Evolutionary conservation across 2,329 filamentous ascomycete genomes (phyloP).

Genomic region (Phaeosphaeriaceae sp.): DNA sequence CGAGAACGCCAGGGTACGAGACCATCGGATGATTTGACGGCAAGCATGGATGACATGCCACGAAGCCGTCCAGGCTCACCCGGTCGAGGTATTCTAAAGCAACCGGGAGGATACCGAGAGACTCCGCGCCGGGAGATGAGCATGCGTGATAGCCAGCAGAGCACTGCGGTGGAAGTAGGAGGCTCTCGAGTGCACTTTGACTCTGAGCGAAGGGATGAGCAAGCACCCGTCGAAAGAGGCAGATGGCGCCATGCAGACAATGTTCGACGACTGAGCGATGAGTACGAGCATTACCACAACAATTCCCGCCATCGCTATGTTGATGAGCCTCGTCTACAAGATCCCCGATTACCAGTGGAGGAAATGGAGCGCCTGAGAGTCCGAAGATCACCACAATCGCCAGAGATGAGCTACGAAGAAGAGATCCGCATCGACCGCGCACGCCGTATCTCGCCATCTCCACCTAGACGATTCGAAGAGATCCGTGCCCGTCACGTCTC

Average conservation of each 20-base stretch:
- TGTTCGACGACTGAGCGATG: slow-evolving; percentile 4
- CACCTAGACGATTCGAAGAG: slow-evolving; percentile 13
- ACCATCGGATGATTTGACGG: slow-evolving; percentile 25
- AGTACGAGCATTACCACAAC: slow-evolving; percentile 18
- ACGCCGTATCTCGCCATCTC: slow-evolving; percentile 22
- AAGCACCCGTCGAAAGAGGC: slow-evolving; percentile 2
- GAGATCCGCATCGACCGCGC: slow-evolving; percentile 26
- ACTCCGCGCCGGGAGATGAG: slow-evolving; percentile 19
- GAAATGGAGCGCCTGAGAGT: slow-evolving; percentile 28
- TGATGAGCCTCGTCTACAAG: slow-evolving; percentile 10
- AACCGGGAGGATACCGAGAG: slow-evolving; percentile 21
- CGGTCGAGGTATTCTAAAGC: slow-evolving; percentile 35
- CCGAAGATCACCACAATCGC: slow-evolving; percentile 18
- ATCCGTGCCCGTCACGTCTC: slow-evolving; percentile 21
- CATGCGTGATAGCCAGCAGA: slow-evolving; percentile 33
- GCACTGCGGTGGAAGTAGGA: slow-evolving; percentile 38
- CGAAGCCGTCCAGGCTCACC: slow-evolving; percentile 18
- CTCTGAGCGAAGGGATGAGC: slow-evolving; percentile 12
- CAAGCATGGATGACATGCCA: slow-evolving; percentile 15
- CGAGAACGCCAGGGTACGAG: slow-evolving; percentile 22
- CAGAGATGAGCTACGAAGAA: slow-evolving; percentile 18
- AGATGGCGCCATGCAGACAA: slow-evolving; percentile 12
- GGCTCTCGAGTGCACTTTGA: slow-evolving; percentile 40
- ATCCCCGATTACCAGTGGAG: slow-evolving; percentile 16
- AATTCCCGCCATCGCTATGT: slow-evolving; percentile 20